A percentile compares a stretch with the other conserved stretches of the same genome.
Evolutionary conservation across 805 yeast genomes (phyloP).

Genomic region (Maudiozyma saulgeensis): DNA sequence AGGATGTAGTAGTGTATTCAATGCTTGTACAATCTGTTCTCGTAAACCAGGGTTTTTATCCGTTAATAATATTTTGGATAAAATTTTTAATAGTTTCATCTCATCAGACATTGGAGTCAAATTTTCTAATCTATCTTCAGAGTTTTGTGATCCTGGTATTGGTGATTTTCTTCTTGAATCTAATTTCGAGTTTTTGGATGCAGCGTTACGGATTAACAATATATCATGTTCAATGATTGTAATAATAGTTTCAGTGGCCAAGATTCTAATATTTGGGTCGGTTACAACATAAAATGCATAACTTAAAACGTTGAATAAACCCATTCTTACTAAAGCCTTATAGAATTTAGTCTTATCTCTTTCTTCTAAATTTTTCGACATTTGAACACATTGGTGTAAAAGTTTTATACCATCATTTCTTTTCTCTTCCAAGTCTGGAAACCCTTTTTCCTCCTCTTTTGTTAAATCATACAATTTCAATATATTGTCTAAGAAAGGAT

Average conservation of each 20-base stretch:
- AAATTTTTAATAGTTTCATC: slow-evolving; percentile 45
- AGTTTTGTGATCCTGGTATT: slow-evolving; percentile 1
- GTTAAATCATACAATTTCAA: slow-evolving; percentile 44
- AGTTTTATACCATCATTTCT: slow-evolving; percentile 66
- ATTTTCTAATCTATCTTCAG: background rate
- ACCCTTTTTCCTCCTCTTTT: slow-evolving; percentile 5
- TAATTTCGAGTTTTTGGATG: slow-evolving; percentile 11
- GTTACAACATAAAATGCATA: slow-evolving; percentile 55
- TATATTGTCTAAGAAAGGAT: slow-evolving; percentile 44
- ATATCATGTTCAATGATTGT: slow-evolving; percentile 80
- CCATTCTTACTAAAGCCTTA: slow-evolving; percentile 51
- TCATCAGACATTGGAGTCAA: slow-evolving; percentile 31
- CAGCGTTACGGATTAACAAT: slow-evolving; percentile 39
- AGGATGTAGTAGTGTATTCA: slow-evolving; percentile 64
- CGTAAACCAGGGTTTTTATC: slow-evolving; percentile 65
- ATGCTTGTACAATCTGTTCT: slow-evolving; percentile 76
- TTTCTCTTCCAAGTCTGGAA: slow-evolving; percentile 17
- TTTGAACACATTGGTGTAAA: slow-evolving; percentile 68
- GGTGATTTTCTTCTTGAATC: background rate
- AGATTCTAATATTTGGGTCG: slow-evolving; percentile 38
- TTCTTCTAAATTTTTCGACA: slow-evolving; percentile 59
- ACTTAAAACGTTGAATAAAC: slow-evolving; percentile 58
- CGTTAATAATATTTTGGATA: slow-evolving; percentile 50
- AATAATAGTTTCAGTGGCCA: slow-evolving; percentile 74
- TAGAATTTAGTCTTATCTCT: slow-evolving; percentile 61